A percentile compares a stretch with the other conserved stretches of the same genome.
phyloP scores from a whole-genome alignment of 768 basidiomycete species.

The Suillus subalutaceus region DNA sequence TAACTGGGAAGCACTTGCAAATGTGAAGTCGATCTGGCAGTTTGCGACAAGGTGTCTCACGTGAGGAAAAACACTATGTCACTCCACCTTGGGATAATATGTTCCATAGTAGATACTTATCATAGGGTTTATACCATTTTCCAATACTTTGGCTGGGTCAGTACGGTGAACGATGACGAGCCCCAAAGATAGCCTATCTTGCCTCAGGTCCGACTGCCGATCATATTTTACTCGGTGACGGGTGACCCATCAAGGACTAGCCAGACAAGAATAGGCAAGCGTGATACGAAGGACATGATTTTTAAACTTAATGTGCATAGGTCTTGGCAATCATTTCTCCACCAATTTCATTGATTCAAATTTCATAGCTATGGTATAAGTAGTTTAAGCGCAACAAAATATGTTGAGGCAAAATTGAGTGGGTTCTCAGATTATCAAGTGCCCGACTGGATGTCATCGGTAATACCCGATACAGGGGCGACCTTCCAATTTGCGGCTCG shows the following conservation, averaged over 20 bases:
- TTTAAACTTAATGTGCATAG: neutral
- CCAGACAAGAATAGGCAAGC: constrained; percentile 1
- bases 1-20: neutral
- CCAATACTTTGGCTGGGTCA: neutral
- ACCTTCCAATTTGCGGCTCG: neutral
- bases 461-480: neutral
- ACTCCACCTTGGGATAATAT: neutral
- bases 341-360: constrained; percentile 1
- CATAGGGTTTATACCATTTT: neutral
- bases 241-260: neutral
- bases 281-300: neutral
- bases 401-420: neutral
- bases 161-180: neutral
- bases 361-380: neutral
- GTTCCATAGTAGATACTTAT: neutral
- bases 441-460: neutral
- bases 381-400: neutral
- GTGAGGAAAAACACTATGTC: neutral
- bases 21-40: neutral
- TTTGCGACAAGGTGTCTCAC: neutral
- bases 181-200: constrained; percentile 4
- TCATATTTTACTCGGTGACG: neutral
- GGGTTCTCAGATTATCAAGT: neutral
- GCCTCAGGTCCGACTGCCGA: constrained; percentile 8
- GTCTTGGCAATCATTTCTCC: neutral